phyloP scores from a whole-genome alignment of 192 early-diverging fungal species.

The Rhizophagus clarus region DNA sequence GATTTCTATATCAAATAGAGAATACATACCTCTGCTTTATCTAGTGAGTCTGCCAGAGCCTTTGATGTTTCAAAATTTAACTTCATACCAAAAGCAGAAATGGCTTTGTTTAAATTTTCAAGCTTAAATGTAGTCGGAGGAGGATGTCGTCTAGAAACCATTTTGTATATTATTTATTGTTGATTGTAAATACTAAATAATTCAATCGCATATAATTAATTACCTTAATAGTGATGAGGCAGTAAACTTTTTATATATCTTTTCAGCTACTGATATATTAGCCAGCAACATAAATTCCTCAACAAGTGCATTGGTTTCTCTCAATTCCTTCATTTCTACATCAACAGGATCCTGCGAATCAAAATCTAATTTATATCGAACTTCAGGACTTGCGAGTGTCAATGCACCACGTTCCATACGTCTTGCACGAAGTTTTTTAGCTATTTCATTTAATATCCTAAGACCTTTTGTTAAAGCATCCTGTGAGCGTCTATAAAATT shows the following conservation, averaged over 20 bases:
- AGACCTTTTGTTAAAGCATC: constrained; percentile 75
- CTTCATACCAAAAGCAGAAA: constrained; percentile 58
- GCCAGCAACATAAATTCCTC: constrained; percentile 99
- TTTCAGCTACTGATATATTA: constrained; percentile 92
- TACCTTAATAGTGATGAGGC: constrained; percentile 79
- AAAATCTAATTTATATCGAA: constrained; percentile 90
- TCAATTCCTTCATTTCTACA: constrained; percentile 81
- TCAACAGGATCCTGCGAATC: constrained; percentile 90
- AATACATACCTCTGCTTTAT: constrained; percentile 64
- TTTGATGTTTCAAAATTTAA: constrained; percentile 74
- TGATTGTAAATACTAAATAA: background rate
- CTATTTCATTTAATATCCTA: constrained; percentile 73
- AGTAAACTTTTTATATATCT: constrained; percentile 78
- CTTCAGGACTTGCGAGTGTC: constrained; percentile 88
- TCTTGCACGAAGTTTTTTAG: constrained; percentile 76
- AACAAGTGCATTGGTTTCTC: constrained; percentile 91
- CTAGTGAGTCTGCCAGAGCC: constrained; percentile 85
- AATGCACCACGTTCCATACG: constrained; percentile 86
- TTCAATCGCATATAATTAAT: background rate
- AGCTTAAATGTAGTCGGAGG: constrained; percentile 53
- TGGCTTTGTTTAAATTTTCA: constrained; percentile 61
- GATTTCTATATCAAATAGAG: background rate
- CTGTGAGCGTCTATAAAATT: constrained; percentile 45
- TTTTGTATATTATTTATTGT: background rate
- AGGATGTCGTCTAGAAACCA: constrained; percentile 45